phyloP scores from a whole-genome alignment of 2,329 filamentous ascomycete species.

The Nemania sp. region DNA sequence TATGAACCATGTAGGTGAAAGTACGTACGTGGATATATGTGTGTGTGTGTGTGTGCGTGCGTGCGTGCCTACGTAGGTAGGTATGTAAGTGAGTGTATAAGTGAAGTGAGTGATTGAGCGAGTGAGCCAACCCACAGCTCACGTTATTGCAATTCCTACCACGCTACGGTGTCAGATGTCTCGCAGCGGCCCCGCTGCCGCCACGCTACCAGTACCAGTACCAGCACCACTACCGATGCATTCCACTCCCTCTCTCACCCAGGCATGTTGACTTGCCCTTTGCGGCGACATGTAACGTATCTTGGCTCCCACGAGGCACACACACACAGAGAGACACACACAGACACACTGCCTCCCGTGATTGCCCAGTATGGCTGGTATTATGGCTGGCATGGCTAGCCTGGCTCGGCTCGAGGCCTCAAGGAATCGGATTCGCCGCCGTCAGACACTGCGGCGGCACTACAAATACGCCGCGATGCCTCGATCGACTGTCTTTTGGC shows the following conservation, averaged over 20 bases:
- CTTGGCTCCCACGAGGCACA: slow-evolving; percentile 34
- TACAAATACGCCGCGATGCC: slow-evolving; percentile 37
- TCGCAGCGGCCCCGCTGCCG: slow-evolving; percentile 17
- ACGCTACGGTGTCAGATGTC: slow-evolving; percentile 27
- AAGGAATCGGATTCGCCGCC: not conserved
- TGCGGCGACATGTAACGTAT: slow-evolving; percentile 37
- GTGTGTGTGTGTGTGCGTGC: no score
- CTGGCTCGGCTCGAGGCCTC: not conserved
- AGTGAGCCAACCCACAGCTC: no score
- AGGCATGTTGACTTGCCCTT: slow-evolving; percentile 31
- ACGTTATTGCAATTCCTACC: not conserved
- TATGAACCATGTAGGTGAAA: no score
- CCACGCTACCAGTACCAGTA: slow-evolving; percentile 13
- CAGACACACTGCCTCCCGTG: slow-evolving; percentile 5
- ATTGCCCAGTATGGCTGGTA: not conserved
- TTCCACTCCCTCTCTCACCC: slow-evolving; percentile 11
- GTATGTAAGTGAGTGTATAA: not conserved
- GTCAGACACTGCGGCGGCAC: not conserved
- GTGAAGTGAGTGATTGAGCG: not conserved
- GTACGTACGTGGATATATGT: no score
- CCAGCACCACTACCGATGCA: no score
- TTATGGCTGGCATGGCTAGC: no score
- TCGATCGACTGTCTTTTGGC: slow-evolving; percentile 1
- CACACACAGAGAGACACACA: slow-evolving; percentile 4
- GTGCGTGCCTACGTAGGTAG: no score